Conservation (phyloP, 1,284 basidiomycete genomes). For the Mycosarcoma maydis region DNA sequence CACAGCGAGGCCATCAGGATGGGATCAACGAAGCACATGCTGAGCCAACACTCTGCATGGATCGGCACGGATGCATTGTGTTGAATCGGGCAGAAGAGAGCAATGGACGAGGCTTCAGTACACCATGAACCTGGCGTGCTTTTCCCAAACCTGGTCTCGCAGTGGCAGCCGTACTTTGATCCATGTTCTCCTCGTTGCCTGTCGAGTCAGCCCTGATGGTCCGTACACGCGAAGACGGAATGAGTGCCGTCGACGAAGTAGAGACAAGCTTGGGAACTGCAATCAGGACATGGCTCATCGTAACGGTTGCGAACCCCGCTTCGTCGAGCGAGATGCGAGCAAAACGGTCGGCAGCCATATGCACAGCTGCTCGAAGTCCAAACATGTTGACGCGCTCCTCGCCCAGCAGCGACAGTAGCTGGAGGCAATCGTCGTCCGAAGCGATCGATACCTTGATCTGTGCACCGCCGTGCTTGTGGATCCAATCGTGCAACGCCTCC, state of each 20-base stretch:
- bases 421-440: constrained; percentile 45
- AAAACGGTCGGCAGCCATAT: constrained; percentile 27
- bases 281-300: neutral
- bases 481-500: constrained; percentile 40
- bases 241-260: neutral
- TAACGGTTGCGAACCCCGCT: constrained; percentile 19
- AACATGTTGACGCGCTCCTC: neutral
- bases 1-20: neutral
- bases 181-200: constrained; percentile 15
- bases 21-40: constrained; percentile 13
- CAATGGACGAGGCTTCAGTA: constrained; percentile 3
- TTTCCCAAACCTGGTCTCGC: constrained; percentile 9
- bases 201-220: neutral
- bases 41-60: constrained; percentile 10
- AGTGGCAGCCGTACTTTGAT: neutral
- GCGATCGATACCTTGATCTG: constrained; percentile 33
- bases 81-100: constrained; percentile 12
- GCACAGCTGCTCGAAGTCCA: constrained; percentile 18
- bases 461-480: constrained; percentile 17
- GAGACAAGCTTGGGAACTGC: neutral
- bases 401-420: constrained; percentile 23
- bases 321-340: constrained; percentile 18
- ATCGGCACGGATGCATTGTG: constrained; percentile 19
- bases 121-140: neutral
- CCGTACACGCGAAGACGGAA: neutral